These are phyloP conservation scores for Colletotrichum caudatum DNA, from an alignment of 2,329 filamentous ascomycete genomes.

Conservation along the genomic window DNA sequence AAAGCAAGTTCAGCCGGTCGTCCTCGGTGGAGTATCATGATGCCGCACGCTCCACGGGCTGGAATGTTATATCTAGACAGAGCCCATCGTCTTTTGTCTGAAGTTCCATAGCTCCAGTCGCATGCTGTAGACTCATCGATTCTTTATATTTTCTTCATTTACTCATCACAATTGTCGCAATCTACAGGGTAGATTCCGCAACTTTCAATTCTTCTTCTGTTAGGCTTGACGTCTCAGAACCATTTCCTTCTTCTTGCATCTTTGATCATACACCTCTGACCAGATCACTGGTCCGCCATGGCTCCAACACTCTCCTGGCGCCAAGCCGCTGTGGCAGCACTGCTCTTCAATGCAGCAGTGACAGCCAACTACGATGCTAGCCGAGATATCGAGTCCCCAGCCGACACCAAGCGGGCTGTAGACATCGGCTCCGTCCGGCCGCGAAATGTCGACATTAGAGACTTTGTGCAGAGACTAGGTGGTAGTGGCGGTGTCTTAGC, in stretches of 20 bases:
- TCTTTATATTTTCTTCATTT: not conserved
- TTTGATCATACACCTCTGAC: too few relatives aligned
- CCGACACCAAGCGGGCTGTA: constrained; percentile 29
- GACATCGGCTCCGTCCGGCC: constrained; percentile 6
- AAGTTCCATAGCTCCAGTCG: not conserved
- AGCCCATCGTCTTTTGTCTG: constrained; percentile 11
- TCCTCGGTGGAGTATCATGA: not conserved
- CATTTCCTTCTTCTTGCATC: not conserved
- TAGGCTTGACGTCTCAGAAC: constrained; percentile 35
- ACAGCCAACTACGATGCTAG: constrained; percentile 28
- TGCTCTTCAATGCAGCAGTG: constrained; percentile 35
- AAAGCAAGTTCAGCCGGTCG: constrained; percentile 13
- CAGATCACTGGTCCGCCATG: not conserved
- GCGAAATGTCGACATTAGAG: constrained; percentile 13
- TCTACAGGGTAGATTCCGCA: constrained; percentile 20
- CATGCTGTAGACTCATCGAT: not conserved
- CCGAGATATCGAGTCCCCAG: constrained; percentile 14
- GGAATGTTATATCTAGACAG: constrained; percentile 25
- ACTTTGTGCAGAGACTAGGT: constrained; percentile 29
- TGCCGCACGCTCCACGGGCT: not conserved
- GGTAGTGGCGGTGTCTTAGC: constrained; percentile 21
- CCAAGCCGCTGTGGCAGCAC: constrained; percentile 31
- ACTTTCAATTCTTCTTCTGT: constrained; percentile 20
- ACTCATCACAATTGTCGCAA: not conserved
- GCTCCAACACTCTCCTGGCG: constrained; percentile 25